These are phyloP conservation scores for Exophiala mesophila DNA, from an alignment of 2,329 filamentous ascomycete genomes.

Conservation along the genomic window DNA sequence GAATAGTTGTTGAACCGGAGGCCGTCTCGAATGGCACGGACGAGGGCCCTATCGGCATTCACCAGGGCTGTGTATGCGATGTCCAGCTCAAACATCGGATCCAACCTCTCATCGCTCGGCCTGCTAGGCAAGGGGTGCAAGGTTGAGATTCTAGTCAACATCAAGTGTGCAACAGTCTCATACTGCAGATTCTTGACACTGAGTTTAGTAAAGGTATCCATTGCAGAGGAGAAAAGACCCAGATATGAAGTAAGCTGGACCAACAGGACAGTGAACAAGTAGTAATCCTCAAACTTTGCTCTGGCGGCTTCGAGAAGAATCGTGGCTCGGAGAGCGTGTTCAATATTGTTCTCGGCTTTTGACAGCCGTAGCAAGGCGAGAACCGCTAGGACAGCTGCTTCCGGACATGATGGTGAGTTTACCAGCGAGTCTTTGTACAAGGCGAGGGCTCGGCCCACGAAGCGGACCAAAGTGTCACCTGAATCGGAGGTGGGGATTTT, in stretches of 20 bases:
- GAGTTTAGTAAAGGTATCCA: conserved; percentile 42
- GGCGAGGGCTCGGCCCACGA: conserved; percentile 13
- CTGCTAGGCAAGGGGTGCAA: conserved; percentile 42
- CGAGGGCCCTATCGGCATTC: conserved; percentile 35
- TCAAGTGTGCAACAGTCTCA: conserved; percentile 44
- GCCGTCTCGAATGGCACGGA: conserved; percentile 34
- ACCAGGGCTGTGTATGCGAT: conserved; percentile 40
- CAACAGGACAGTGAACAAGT: conserved; percentile 41
- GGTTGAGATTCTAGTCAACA: conserved; percentile 44
- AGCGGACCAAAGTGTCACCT: conserved; percentile 9
- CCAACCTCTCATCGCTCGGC: conserved; percentile 34
- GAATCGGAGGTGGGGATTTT: conserved; percentile 4
- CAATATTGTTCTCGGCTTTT: not conserved
- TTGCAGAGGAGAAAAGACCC: conserved; percentile 42
- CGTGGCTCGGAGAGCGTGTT: conserved; percentile 11
- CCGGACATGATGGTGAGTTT: conserved; percentile 12
- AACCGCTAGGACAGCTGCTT: conserved; percentile 20
- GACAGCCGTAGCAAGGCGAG: conserved; percentile 18
- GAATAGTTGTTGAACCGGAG: conserved; percentile 40
- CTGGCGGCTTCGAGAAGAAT: conserved; percentile 19
- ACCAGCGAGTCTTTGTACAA: conserved; percentile 9
- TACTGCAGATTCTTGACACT: conserved; percentile 47
- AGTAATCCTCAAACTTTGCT: conserved; percentile 43
- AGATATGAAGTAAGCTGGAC: conserved; percentile 41
- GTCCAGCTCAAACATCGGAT: conserved; percentile 38